Conservation (phyloP, 805 yeast genomes). For the Wickerhamiella azyma region DNA sequence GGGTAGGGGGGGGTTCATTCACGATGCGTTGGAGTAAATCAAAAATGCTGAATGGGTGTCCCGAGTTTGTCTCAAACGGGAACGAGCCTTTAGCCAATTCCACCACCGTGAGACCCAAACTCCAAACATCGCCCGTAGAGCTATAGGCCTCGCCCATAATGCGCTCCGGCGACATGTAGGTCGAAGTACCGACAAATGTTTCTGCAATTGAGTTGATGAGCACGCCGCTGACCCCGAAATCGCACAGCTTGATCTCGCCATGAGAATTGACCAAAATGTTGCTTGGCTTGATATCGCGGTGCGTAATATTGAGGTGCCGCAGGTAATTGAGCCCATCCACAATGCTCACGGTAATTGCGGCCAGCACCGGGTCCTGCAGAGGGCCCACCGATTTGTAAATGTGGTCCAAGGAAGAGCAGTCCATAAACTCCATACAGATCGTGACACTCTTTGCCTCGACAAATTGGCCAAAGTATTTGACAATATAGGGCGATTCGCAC, state of each 20-base stretch:
- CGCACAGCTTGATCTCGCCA: slow-evolving; percentile 86
- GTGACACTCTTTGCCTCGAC: slow-evolving; percentile 58
- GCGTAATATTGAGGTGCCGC: slow-evolving; percentile 78
- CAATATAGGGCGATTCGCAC: slow-evolving; percentile 66
- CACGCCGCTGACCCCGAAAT: slow-evolving; percentile 91
- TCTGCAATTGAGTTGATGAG: slow-evolving; percentile 89
- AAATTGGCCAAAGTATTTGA: slow-evolving; percentile 85
- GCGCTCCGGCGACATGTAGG: slow-evolving; percentile 96
- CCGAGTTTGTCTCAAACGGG: slow-evolving; percentile 37
- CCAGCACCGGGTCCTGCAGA: slow-evolving; percentile 53
- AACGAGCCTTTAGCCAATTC: slow-evolving; percentile 78
- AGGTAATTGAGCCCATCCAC: slow-evolving; percentile 69
- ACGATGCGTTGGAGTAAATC: slow-evolving; percentile 88
- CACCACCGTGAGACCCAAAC: slow-evolving; percentile 77
- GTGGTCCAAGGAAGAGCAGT: slow-evolving; percentile 83
- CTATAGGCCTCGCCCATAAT: slow-evolving; percentile 90
- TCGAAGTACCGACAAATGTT: slow-evolving; percentile 95
- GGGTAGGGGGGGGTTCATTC: slow-evolving; percentile 76
- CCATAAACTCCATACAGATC: slow-evolving; percentile 92
- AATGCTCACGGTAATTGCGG: slow-evolving; percentile 62
- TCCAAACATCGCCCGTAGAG: slow-evolving; percentile 96
- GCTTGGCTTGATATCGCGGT: slow-evolving; percentile 91
- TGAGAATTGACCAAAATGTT: slow-evolving; percentile 76
- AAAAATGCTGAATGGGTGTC: slow-evolving; percentile 64
- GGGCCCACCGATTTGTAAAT: slow-evolving; percentile 49